phyloP scores from a whole-genome alignment of 208 protist species.

The Lotmaria passim region DNA sequence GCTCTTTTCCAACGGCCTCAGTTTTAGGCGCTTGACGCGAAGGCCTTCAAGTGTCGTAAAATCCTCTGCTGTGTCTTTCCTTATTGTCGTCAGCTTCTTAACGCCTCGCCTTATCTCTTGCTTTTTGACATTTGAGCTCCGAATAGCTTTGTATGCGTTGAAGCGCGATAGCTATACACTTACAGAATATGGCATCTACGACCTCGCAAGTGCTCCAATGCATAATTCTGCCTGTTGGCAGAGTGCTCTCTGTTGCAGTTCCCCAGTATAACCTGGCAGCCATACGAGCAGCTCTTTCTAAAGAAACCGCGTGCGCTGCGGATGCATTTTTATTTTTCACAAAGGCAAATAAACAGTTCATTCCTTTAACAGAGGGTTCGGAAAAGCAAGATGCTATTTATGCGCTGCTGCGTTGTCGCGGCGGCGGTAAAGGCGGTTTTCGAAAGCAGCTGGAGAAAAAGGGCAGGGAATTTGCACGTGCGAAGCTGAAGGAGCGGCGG shows the following conservation, averaged over 20 bases:
- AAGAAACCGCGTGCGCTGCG: conserved; percentile 1
- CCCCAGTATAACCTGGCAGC: neutral
- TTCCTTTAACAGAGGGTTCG: neutral
- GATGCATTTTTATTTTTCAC: conserved; percentile 15
- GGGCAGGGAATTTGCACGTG: conserved; percentile 71
- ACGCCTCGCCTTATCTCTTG: too few relatives aligned
- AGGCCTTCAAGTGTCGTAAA: too few relatives aligned
- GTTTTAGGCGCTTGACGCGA: too few relatives aligned
- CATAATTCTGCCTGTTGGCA: conserved; percentile 34
- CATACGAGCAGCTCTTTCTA: conserved; percentile 19
- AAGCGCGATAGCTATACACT: neutral
- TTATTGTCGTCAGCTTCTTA: too few relatives aligned
- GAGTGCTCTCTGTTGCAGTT: conserved; percentile 15
- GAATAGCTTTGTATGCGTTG: neutral
- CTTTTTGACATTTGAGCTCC: neutral
- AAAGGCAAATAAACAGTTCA: neutral
- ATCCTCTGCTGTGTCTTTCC: too few relatives aligned
- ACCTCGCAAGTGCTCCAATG: conserved; percentile 14
- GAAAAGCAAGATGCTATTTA: conserved; percentile 10
- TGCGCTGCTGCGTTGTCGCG: conserved; percentile 45
- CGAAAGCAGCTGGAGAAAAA: conserved; percentile 88
- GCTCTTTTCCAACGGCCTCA: too few relatives aligned
- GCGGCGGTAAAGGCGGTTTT: conserved; percentile 85
- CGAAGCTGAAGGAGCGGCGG: conserved; percentile 50
- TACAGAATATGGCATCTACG: neutral